Evolutionary conservation across 345 rosid genomes (phyloP), one percentile per base, ranked within the genome.

Genomic region (Streptanthus diversifolius): DNA sequence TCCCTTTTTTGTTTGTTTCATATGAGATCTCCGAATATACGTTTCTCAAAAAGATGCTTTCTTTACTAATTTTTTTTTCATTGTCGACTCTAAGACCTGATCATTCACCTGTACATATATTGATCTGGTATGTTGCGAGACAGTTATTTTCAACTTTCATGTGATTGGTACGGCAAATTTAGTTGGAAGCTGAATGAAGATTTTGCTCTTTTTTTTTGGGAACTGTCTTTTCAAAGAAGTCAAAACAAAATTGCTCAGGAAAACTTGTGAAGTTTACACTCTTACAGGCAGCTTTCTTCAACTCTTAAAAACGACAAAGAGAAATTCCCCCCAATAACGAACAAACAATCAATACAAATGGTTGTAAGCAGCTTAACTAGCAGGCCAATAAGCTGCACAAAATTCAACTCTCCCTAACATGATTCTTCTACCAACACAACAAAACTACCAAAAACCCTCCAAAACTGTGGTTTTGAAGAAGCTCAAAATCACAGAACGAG

Each of bases 401-500:
- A 27, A 30, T 1, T 55, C 40, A 63, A 48, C 59, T 66, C 62
- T 75, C 70, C 58, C 74, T 75, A 75, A 53, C 70, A 60, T 43
- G 43, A 47, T 24, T 27, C 58, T 33, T 68, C 74, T 52, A 68
- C 69, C 74, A 75, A 61, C 70, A 48, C 68, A 51, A 25, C 10
- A 41, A 12, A 44, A 75, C 79, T 75, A 75, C 63, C 74, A 75
- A 75, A 75, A 73, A 72, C 22, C 59, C 53, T 71, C 68, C 48
- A 51, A 54, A 74, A 8, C 57, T 40, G 21, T 30, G 56, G 41
- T 78, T 72, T 79, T 77, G 63, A 45, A 63, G 66, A 73, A 63
- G 60, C 57, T 63, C 17, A 51, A 48, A 18, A 53, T 89, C 81
- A 89, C 49, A 95, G 91, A 60, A 90, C 91, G 15, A 82, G 70